Evolutionary conservation across 148 eudicot species (phyloP).

Genomic region (Camellia japonica): DNA sequence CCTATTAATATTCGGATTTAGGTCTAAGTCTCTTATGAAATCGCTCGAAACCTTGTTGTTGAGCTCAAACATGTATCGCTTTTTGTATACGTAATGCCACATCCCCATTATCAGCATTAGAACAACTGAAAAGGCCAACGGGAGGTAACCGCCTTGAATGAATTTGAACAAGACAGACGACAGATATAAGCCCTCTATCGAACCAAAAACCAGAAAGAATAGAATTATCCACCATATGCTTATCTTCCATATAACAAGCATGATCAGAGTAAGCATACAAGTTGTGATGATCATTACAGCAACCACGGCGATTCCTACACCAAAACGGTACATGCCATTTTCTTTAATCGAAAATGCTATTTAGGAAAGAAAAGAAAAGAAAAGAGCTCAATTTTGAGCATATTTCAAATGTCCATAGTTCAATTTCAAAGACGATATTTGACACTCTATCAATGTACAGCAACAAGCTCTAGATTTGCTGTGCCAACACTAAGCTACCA

Average conservation of each 20-base stretch:
- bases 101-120: no score
- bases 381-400: not conserved
- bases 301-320: constrained; percentile 48
- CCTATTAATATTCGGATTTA: constrained; percentile 25
- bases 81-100: no score
- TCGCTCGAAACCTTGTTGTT: constrained; percentile 17
- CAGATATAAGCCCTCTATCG: constrained; percentile 19
- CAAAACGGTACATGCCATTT: not conserved
- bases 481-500: no score
- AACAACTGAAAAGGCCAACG: no score
- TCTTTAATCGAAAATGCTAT: no score
- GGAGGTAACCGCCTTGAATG: no score
- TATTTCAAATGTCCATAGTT: not conserved
- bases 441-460: no score
- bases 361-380: not conserved
- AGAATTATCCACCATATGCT: constrained; percentile 31
- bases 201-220: constrained; percentile 27
- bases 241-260: constrained; percentile 46
- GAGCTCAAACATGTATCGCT: no score
- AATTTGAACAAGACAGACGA: no score
- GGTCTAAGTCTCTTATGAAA: constrained; percentile 30
- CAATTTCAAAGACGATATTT: no score
- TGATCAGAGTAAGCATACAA: constrained; percentile 37
- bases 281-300: constrained; percentile 48
- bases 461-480: no score